Percentiles rank a stretch among this genome's conserved stretches.
Conservation (phyloP, 805 yeast species). For the Alloascoidea africana region DNA sequence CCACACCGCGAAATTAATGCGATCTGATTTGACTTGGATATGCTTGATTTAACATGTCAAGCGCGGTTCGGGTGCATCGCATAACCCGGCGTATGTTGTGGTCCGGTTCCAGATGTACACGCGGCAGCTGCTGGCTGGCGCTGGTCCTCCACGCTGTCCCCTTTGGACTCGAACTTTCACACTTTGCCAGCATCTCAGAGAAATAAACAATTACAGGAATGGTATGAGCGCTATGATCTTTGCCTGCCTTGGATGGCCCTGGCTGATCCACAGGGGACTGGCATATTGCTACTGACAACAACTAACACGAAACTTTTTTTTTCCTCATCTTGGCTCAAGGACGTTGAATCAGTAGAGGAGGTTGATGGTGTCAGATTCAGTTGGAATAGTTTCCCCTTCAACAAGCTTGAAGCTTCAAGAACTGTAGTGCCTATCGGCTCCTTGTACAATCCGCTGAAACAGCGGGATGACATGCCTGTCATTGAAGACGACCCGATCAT, state of each 20-base stretch:
- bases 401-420: constrained; percentile 35
- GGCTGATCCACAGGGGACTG: too few relatives aligned
- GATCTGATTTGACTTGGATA: too few relatives aligned
- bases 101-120: too few relatives aligned
- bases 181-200: background rate
- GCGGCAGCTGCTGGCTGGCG: too few relatives aligned
- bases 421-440: constrained; percentile 41
- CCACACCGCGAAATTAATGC: too few relatives aligned
- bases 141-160: background rate
- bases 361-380: constrained; percentile 59
- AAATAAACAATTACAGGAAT: background rate
- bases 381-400: constrained; percentile 50
- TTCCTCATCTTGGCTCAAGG: constrained; percentile 2
- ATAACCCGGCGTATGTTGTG: too few relatives aligned
- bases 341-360: constrained; percentile 49
- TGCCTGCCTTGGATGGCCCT: too few relatives aligned
- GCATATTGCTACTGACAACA: background rate
- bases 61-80: too few relatives aligned
- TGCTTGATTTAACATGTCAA: too few relatives aligned
- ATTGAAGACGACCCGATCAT: constrained; percentile 26
- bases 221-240: background rate
- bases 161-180: background rate
- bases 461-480: constrained; percentile 20
- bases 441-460: constrained; percentile 43
- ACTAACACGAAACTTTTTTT: background rate